Base-by-base conservation (phyloP, 2,329 filamentous ascomycete species). In the Pyrenophora graminea region DNA sequence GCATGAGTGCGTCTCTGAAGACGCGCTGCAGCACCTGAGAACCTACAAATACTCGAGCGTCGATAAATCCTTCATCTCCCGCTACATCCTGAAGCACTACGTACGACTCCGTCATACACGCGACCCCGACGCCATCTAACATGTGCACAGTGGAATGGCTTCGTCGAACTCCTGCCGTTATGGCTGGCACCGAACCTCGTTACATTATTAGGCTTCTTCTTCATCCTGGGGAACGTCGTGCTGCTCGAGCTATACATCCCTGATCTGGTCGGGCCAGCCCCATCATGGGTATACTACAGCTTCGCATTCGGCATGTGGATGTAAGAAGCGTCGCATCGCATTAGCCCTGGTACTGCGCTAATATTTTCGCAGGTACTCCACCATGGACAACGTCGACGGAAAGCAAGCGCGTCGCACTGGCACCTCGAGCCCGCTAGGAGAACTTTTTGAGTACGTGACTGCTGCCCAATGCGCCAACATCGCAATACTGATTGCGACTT, bases 141-240 rank as follows among this genome's bases (percentile, higher is more conserved):
- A 50, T 31, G 39, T 64, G 17, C 34, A 68, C 75, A 97, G 93
- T 99, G 94, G 94, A 97, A 97, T 83, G 90, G 86, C 60, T 92
- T 92, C 65, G 94, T 97, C 65, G 86, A 96, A 72, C 77, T 97
- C 36, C 78, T 99, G 66, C 94, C 94, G 58, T 78, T 97, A 84
- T 99, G 93, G 92, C 83, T 99, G 47, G 94, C 94, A 23, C 94
- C 94, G 30, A 99, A 99, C 71, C 94, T 97, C 86, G 93, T 99
- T 53, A 99, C 94, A 61, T 81, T 99, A 19, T 76, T 97, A 40
- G 94, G 94, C 51, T 99, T 97, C 82, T 86, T 89, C 77, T 97
- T 93, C 80, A 95, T 99, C 64, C 78, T 99, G 45, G 85, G 78
- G 54, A 97, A 99, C 71, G 84, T 99, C 54, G 82, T 79, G 18